Evolutionary conservation across 768 basidiomycete species (phyloP).

Genomic region (Tylopilus subfusipes): DNA sequence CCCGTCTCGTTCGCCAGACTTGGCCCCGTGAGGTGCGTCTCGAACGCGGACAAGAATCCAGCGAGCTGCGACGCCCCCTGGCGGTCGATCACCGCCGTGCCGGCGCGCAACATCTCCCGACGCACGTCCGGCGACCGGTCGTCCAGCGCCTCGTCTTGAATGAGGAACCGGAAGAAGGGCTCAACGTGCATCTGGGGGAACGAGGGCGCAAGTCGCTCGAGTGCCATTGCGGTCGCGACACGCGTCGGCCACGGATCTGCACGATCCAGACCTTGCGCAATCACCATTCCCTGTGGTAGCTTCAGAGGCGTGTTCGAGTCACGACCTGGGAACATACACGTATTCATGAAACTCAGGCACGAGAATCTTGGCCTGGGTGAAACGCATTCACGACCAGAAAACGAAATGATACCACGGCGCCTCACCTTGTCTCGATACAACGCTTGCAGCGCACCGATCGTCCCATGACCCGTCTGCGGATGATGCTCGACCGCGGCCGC

Average conservation of each 20-base stretch:
- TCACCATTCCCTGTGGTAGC: constrained; percentile 78
- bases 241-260: constrained; percentile 87
- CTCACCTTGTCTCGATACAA: constrained; percentile 81
- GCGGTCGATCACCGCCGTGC: constrained; percentile 73
- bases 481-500: constrained; percentile 72
- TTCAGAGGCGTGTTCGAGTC: neutral
- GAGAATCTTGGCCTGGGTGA: constrained; percentile 68
- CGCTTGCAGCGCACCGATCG: constrained; percentile 54
- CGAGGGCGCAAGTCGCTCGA: constrained; percentile 62
- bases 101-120: constrained; percentile 83
- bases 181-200: constrained; percentile 61
- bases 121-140: constrained; percentile 82
- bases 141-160: constrained; percentile 82
- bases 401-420: neutral
- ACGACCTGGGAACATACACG: constrained; percentile 41
- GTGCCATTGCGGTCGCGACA: constrained; percentile 64
- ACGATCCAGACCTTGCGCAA: constrained; percentile 80
- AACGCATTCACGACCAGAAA: neutral
- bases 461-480: constrained; percentile 51
- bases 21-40: constrained; percentile 59
- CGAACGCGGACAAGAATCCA: constrained; percentile 77
- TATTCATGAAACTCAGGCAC: constrained; percentile 93
- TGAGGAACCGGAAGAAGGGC: constrained; percentile 80
- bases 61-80: constrained; percentile 74
- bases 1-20: constrained; percentile 63